These are phyloP conservation scores for Epicoccum nigrum DNA, from an alignment of 2,329 filamentous ascomycete species.

Conservation along the genomic window DNA sequence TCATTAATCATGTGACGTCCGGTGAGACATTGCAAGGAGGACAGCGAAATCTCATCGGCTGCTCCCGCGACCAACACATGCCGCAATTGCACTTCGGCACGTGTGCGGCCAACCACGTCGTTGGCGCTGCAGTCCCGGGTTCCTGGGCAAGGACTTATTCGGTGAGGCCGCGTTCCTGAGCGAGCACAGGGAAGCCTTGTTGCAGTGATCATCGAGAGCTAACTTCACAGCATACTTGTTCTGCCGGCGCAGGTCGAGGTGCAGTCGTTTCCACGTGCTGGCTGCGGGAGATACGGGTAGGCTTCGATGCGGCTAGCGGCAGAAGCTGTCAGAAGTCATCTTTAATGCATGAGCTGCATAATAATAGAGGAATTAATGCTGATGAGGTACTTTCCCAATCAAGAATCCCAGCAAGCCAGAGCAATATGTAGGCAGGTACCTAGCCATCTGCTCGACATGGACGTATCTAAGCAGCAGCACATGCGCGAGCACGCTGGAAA, in stretches of 20 bases:
- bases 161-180: slow-evolving; percentile 40
- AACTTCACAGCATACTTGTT: slow-evolving; percentile 11
- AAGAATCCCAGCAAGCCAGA: slow-evolving; percentile 5
- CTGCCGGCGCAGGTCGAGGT: slow-evolving; percentile 3
- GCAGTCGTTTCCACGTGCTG: slow-evolving; percentile 3
- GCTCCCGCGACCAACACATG: slow-evolving; percentile 34
- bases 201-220: slow-evolving; percentile 28
- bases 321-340: slow-evolving; percentile 24
- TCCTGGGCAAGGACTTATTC: slow-evolving; percentile 33
- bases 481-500: background rate
- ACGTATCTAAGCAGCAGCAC: background rate
- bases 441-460: background rate
- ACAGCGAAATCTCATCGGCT: slow-evolving; percentile 27
- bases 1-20: background rate
- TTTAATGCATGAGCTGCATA: slow-evolving; percentile 7
- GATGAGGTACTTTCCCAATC: slow-evolving; percentile 2
- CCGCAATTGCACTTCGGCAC: slow-evolving; percentile 24
- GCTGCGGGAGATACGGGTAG: slow-evolving; percentile 21
- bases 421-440: background rate
- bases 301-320: slow-evolving; percentile 23
- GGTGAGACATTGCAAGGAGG: background rate
- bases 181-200: slow-evolving; percentile 21
- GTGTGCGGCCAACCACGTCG: slow-evolving; percentile 29
- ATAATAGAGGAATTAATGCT: slow-evolving; percentile 18
- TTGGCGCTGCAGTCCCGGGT: slow-evolving; percentile 30